These are phyloP conservation scores for Fagopyrum esculentum DNA, from an alignment of 148 eudicot species.

Conservation along the genomic window DNA sequence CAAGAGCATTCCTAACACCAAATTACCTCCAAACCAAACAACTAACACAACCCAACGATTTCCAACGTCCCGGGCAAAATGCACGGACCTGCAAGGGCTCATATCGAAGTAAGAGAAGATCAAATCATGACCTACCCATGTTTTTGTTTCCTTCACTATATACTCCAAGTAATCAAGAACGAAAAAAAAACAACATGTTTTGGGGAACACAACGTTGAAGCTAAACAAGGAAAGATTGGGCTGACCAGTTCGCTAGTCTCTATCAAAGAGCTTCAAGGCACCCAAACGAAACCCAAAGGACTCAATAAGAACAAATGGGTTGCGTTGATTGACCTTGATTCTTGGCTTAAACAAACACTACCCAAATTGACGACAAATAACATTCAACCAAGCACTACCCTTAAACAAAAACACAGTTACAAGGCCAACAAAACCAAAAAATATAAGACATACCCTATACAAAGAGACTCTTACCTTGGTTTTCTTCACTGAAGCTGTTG, in stretches of 20 bases:
- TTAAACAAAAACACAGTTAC: not conserved
- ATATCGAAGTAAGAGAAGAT: not conserved
- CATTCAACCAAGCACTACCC: constrained; percentile 8
- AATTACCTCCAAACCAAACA: constrained; percentile 8
- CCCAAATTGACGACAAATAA: constrained; percentile 10
- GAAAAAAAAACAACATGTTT: not conserved
- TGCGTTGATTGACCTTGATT: constrained; percentile 12
- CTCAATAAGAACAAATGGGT: constrained; percentile 8
- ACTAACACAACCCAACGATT: not conserved
- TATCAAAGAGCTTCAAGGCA: not conserved
- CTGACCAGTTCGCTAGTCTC: constrained; percentile 3
- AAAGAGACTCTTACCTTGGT: not conserved
- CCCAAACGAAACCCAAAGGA: constrained; percentile 5
- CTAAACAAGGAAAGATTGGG: constrained; percentile 7
- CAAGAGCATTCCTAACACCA: not conserved
- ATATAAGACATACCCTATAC: not conserved
- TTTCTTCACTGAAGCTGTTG: not conserved
- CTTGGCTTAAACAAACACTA: not conserved
- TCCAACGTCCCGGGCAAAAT: constrained; percentile 13
- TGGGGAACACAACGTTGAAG: constrained; percentile 4
- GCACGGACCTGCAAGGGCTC: not conserved
- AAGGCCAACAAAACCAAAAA: not conserved
- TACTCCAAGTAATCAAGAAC: not conserved
- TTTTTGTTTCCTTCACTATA: not conserved
- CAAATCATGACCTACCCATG: constrained; percentile 12